Evolutionary conservation across 75 land plant species (phyloP).

Genomic region (Selaginella tamariscina): DNA sequence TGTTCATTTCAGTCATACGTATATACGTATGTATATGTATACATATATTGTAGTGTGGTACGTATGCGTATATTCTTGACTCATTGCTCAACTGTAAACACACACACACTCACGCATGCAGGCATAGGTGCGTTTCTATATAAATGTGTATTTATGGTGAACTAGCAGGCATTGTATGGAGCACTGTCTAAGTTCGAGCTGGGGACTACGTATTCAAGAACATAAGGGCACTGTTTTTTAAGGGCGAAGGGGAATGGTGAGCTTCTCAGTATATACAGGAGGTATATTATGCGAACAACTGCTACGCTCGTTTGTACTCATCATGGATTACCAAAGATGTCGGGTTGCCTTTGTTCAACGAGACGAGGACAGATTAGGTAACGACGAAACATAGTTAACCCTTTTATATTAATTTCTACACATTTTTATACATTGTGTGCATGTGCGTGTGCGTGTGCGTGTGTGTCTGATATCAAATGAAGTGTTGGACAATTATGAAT

Average conservation of each 20-base stretch:
- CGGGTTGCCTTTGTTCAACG: conserved; percentile 20
- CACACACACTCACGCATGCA: background rate
- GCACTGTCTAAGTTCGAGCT: conserved; percentile 17
- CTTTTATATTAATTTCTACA: too few species aligned
- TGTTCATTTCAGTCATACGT: background rate
- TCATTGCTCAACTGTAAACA: background rate
- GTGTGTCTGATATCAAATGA: too few species aligned
- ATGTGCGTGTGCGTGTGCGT: too few species aligned
- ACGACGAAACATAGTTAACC: too few species aligned
- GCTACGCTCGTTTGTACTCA: conserved; percentile 16
- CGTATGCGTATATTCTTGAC: background rate
- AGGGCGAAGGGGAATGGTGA: conserved; percentile 18
- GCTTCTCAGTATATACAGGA: conserved; percentile 25
- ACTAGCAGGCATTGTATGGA: conserved; percentile 20
- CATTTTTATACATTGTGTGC: too few species aligned
- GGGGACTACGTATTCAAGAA: conserved; percentile 15
- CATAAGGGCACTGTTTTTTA: conserved; percentile 16
- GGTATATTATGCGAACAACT: conserved; percentile 29
- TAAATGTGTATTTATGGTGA: background rate
- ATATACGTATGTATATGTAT: background rate
- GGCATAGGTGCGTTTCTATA: background rate
- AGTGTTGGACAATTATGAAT: too few species aligned
- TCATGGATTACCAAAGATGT: conserved; percentile 24
- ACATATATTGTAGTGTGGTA: background rate
- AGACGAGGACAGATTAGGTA: too few species aligned